Conservation (phyloP, 2,329 filamentous ascomycete genomes). For the Pseudogymnoascus sp. region DNA sequence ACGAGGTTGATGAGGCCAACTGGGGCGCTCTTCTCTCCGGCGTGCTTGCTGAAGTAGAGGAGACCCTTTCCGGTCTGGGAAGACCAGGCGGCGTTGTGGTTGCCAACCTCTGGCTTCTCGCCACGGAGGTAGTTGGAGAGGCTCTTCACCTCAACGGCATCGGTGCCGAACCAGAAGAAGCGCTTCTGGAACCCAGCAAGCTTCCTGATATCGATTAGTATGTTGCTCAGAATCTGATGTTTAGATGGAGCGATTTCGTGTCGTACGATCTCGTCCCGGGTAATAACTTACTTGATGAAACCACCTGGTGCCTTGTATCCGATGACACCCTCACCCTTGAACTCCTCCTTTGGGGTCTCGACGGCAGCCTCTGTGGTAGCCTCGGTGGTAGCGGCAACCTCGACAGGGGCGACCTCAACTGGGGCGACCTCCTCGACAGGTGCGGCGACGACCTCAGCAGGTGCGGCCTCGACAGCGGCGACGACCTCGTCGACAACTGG, state of each 20-base stretch:
- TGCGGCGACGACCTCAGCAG: conserved; percentile 28
- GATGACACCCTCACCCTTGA: conserved; percentile 74
- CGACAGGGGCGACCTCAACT: conserved; percentile 29
- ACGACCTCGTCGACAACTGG: conserved; percentile 39
- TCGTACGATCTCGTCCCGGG: background rate
- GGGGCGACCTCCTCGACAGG: conserved; percentile 32
- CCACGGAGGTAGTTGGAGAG: conserved; percentile 73
- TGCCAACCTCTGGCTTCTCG: conserved; percentile 75
- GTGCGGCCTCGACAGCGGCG: conserved; percentile 25
- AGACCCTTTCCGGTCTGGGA: conserved; percentile 92
- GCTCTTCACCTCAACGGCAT: conserved; percentile 66
- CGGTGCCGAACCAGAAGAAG: conserved; percentile 79
- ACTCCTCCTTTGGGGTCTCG: conserved; percentile 50
- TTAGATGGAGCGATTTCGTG: background rate
- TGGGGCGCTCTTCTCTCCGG: conserved; percentile 72
- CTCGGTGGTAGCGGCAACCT: conserved; percentile 29
- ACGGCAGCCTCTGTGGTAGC: conserved; percentile 29
- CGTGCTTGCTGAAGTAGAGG: conserved; percentile 73
- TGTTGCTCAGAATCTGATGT: background rate
- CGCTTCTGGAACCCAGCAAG: conserved; percentile 76
- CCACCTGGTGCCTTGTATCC: conserved; percentile 79
- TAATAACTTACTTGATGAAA: conserved; percentile 69
- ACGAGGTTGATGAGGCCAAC: conserved; percentile 80
- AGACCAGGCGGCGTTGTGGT: conserved; percentile 82
- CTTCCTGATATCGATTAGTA: conserved; percentile 49